A percentile compares a stretch with the other conserved stretches of the same genome.
Evolutionary conservation across 2,329 filamentous ascomycete genomes (phyloP).

Genomic region (Ophiostoma himal-ulmi): DNA sequence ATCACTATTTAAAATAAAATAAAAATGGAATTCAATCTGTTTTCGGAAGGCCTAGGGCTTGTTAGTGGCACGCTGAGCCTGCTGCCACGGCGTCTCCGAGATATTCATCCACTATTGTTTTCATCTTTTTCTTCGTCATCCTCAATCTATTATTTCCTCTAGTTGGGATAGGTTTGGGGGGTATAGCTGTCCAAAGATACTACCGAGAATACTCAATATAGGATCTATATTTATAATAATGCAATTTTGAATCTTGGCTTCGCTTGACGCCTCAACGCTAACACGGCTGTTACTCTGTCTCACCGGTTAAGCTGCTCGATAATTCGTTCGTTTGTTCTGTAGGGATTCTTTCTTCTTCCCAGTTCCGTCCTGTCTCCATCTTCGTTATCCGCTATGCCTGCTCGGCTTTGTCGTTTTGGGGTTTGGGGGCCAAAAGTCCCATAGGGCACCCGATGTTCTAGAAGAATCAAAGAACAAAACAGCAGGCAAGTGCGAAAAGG

Average conservation of each 20-base stretch:
- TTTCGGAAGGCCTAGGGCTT: background rate
- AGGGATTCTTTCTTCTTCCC: background rate
- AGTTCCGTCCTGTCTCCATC: background rate
- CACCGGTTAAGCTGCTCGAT: background rate
- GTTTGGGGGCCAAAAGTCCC: background rate
- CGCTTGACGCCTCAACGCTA: constrained; percentile 2
- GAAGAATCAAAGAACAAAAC: constrained; percentile 5
- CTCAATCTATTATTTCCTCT: background rate
- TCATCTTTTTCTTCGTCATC: background rate
- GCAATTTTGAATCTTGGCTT: background rate
- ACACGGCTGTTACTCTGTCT: constrained; percentile 6
- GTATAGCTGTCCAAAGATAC: background rate
- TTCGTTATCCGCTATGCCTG: background rate
- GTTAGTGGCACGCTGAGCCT: background rate
- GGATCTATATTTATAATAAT: background rate
- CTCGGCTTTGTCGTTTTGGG: background rate
- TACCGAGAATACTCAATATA: background rate
- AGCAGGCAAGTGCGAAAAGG: background rate
- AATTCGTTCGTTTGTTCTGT: background rate
- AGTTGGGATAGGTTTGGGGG: too few species aligned
- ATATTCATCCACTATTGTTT: background rate
- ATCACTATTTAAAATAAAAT: background rate
- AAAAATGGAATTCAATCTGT: background rate
- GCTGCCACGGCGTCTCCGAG: constrained; percentile 14
- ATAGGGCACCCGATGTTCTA: background rate